Evolutionary conservation across 495 filamentous ascomycete species (phyloP).

Genomic region (Usnea hakonensis): DNA sequence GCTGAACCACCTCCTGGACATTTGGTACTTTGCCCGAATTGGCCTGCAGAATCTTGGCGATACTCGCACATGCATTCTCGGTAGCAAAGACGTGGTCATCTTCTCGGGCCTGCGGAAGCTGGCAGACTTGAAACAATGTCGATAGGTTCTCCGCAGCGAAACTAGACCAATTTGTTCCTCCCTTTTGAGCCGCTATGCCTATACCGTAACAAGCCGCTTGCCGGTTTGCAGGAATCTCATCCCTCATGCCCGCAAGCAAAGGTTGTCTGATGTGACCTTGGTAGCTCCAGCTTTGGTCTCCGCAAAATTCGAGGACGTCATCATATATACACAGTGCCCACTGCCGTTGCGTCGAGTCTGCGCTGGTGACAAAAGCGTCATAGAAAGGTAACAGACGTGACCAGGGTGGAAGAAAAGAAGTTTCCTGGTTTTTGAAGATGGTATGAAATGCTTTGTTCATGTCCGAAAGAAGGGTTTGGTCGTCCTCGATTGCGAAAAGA

Average conservation of each 20-base stretch:
- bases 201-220: slow-evolving; percentile 96
- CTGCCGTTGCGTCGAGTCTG: slow-evolving; percentile 86
- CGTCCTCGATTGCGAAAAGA: slow-evolving; percentile 89
- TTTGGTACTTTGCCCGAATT: slow-evolving; percentile 68
- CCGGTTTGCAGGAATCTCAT: slow-evolving; percentile 80
- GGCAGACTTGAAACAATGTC: slow-evolving; percentile 73
- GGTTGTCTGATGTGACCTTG: slow-evolving; percentile 78
- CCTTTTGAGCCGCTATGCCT: slow-evolving; percentile 90
- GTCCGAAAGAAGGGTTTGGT: slow-evolving; percentile 91
- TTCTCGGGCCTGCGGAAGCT: slow-evolving; percentile 66
- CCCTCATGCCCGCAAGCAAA: slow-evolving; percentile 71
- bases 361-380: slow-evolving; percentile 71
- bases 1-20: slow-evolving; percentile 59
- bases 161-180: slow-evolving; percentile 71
- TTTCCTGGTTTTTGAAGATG: slow-evolving; percentile 92
- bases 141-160: slow-evolving; percentile 75
- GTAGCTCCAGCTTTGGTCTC: slow-evolving; percentile 72
- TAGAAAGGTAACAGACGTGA: slow-evolving; percentile 77
- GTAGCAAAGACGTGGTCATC: slow-evolving; percentile 97
- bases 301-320: slow-evolving; percentile 96
- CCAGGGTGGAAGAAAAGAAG: slow-evolving; percentile 78
- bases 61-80: slow-evolving; percentile 93
- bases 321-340: slow-evolving; percentile 99
- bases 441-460: slow-evolving; percentile 99
- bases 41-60: slow-evolving; percentile 92